These are phyloP conservation scores for Claviceps purpurea DNA, from an alignment of 2,329 filamentous ascomycete species.

Conservation along the genomic window DNA sequence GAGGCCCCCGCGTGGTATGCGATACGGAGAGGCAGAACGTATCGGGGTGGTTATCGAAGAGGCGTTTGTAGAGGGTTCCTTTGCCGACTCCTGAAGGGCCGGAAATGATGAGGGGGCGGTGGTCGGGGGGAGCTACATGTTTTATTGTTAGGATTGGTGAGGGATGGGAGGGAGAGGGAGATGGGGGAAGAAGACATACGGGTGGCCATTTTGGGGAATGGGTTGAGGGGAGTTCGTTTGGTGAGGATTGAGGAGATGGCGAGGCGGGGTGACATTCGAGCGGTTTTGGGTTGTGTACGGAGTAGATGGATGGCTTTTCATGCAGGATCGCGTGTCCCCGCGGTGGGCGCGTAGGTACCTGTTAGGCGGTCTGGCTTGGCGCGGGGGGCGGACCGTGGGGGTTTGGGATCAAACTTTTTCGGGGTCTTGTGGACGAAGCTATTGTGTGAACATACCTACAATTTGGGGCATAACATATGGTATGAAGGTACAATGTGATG, in stretches of 20 bases:
- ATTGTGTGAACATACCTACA: no score
- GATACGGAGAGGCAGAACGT: conserved; percentile 44
- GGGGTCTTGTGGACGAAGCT: no score
- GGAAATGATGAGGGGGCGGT: conserved; percentile 59
- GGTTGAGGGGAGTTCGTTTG: background rate
- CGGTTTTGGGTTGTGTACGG: background rate
- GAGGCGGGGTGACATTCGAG: conserved; percentile 6
- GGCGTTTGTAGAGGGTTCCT: conserved; percentile 61
- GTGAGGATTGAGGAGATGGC: background rate
- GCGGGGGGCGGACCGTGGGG: no score
- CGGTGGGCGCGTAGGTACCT: no score
- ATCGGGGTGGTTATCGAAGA: conserved; percentile 45
- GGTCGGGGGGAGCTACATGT: conserved; percentile 25
- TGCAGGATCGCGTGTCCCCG: background rate
- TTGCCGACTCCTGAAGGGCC: conserved; percentile 70
- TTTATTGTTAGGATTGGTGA: background rate
- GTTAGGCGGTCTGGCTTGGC: no score
- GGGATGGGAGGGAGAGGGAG: no score
- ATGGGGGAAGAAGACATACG: conserved; percentile 6
- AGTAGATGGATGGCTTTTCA: background rate
- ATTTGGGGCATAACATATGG: no score
- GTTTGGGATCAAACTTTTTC: no score
- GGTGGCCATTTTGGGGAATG: conserved; percentile 11
- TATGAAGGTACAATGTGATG: no score
- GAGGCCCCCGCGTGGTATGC: conserved; percentile 71